Percentiles rank a stretch among this genome's conserved stretches.
These are phyloP conservation scores for Fusarium floridanum DNA, from an alignment of 2,329 filamentous ascomycete species.

Conservation along the genomic window DNA sequence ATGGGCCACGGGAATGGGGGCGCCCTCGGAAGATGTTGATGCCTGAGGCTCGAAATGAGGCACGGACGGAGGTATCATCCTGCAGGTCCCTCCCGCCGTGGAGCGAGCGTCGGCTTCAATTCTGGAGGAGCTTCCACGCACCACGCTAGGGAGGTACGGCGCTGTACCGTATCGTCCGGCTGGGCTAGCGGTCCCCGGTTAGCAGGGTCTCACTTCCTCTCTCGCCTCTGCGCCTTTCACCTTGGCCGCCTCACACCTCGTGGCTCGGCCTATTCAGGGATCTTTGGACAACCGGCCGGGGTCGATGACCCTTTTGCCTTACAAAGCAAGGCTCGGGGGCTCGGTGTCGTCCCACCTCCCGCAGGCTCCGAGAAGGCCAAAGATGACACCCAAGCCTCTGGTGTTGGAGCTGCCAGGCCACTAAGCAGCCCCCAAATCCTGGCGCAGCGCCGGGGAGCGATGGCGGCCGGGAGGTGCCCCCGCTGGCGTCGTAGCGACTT, in stretches of 20 bases:
- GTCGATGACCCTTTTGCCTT: slow-evolving; percentile 12
- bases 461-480: slow-evolving; percentile 7
- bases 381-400: neutral
- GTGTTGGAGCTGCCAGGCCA: neutral
- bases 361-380: slow-evolving; percentile 22
- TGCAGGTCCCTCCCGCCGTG: slow-evolving; percentile 1
- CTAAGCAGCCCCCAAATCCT: slow-evolving; percentile 2
- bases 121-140: slow-evolving; percentile 6
- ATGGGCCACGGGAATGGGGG: slow-evolving; percentile 42
- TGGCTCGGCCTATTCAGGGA: slow-evolving; percentile 27
- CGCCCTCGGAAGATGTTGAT: slow-evolving; percentile 21
- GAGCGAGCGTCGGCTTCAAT: neutral
- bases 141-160: neutral
- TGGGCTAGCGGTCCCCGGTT: neutral
- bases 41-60: slow-evolving; percentile 34
- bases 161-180: neutral
- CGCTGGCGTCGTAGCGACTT: neutral
- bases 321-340: slow-evolving; percentile 30
- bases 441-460: slow-evolving; percentile 8
- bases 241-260: slow-evolving; percentile 30
- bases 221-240: slow-evolving; percentile 21
- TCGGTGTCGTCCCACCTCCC: slow-evolving; percentile 26
- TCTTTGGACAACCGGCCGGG: slow-evolving; percentile 14
- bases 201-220: slow-evolving; percentile 8
- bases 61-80: neutral